A percentile compares a stretch with the other conserved stretches of the same genome.
Conservation (phyloP, 2,329 filamentous ascomycete species). For the Paraconiothyrium sp. region DNA sequence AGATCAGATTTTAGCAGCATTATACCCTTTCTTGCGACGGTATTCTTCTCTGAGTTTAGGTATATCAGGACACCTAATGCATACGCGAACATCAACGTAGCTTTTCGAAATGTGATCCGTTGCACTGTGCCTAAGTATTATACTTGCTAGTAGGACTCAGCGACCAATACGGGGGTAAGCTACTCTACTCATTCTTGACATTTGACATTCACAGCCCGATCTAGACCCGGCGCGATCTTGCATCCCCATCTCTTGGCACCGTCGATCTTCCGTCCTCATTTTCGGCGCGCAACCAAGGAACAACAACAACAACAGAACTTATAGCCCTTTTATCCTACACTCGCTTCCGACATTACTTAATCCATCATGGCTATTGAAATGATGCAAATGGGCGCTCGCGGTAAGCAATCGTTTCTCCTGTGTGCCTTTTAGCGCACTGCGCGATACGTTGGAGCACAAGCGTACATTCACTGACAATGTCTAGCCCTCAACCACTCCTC, state of each 20-base stretch:
- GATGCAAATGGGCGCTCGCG: conserved; percentile 47
- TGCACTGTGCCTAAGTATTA: neutral
- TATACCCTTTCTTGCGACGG: conserved; percentile 14
- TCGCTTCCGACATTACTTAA: conserved; percentile 21
- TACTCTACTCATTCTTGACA: no score
- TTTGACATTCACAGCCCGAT: conserved; percentile 10
- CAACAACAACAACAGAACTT: conserved; percentile 17
- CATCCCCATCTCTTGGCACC: conserved; percentile 34
- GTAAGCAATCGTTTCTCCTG: conserved; percentile 26
- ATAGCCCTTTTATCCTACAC: conserved; percentile 6
- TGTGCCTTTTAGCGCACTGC: neutral
- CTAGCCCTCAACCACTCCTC: conserved; percentile 49
- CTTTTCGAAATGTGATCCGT: neutral
- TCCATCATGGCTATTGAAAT: conserved; percentile 45
- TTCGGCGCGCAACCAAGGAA: conserved; percentile 6
- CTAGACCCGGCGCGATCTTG: conserved; percentile 33
- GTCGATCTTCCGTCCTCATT: conserved; percentile 19
- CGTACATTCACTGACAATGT: conserved; percentile 6
- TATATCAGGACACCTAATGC: neutral
- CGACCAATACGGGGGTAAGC: no score
- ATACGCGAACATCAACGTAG: neutral
- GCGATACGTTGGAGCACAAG: neutral
- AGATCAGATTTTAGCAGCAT: conserved; percentile 75
- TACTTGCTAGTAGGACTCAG: no score
- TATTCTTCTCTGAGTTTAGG: neutral